Evolutionary conservation across 257 asterid genomes (phyloP).

Genomic region (Solanum medicagineum): DNA sequence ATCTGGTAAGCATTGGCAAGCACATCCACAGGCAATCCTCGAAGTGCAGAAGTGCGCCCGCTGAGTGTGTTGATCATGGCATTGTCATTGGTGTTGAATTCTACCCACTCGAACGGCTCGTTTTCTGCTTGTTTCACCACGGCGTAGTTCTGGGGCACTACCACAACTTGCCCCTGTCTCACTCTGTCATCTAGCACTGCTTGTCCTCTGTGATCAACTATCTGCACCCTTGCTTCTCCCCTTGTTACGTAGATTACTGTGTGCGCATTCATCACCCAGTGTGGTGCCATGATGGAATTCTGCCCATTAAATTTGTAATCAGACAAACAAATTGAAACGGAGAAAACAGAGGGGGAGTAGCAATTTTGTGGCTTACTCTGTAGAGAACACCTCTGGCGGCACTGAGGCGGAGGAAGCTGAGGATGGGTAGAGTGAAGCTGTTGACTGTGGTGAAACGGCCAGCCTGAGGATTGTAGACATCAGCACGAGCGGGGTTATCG

Average conservation of each 20-base stretch:
- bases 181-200: constrained; percentile 41
- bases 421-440: constrained; percentile 44
- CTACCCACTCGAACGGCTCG: constrained; percentile 55
- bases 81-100: constrained; percentile 53
- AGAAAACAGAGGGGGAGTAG: not conserved
- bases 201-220: constrained; percentile 57
- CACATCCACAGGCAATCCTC: constrained; percentile 46
- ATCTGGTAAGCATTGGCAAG: constrained; percentile 35
- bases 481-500: constrained; percentile 42
- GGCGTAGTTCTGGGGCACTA: constrained; percentile 59
- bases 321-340: not conserved
- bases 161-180: constrained; percentile 38
- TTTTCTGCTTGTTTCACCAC: constrained; percentile 49
- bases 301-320: constrained; percentile 1
- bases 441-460: constrained; percentile 51
- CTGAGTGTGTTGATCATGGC: constrained; percentile 57
- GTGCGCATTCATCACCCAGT: constrained; percentile 57
- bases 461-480: constrained; percentile 47
- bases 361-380: constrained; percentile 13
- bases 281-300: constrained; percentile 62
- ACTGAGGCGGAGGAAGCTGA: constrained; percentile 38
- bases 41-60: constrained; percentile 58
- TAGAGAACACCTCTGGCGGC: constrained; percentile 44
- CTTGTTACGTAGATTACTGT: constrained; percentile 31
- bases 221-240: constrained; percentile 38